Evolutionary conservation across 129 eudicot species (phyloP).

Genomic region (Gnaphalium uliginosum): DNA sequence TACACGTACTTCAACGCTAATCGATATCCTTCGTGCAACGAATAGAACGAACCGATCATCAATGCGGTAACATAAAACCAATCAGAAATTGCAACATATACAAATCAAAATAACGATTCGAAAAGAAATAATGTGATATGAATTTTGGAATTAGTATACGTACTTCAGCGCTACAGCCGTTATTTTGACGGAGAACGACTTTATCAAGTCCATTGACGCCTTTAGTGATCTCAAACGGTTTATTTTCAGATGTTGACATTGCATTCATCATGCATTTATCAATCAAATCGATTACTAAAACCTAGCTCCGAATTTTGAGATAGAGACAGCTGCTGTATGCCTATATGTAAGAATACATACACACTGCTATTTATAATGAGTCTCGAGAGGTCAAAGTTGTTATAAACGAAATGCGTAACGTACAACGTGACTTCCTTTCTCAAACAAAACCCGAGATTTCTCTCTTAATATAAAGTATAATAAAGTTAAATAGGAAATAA

Average conservation of each 20-base stretch:
- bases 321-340: slow-evolving; percentile 1
- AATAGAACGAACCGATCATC: slow-evolving; percentile 19
- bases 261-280: slow-evolving; percentile 1
- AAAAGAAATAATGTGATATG: slow-evolving; percentile 12
- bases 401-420: not conserved
- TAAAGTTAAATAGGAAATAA: no score
- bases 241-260: slow-evolving; percentile 33
- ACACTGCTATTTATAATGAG: not conserved
- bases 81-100: slow-evolving; percentile 16
- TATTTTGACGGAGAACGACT: slow-evolving; percentile 67
- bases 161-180: slow-evolving; percentile 82
- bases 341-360: slow-evolving; percentile 7
- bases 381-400: slow-evolving; percentile 18
- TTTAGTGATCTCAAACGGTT: slow-evolving; percentile 48
- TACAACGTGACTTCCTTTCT: no score
- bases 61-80: not conserved
- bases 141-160: not conserved
- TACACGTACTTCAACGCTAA: slow-evolving; percentile 60
- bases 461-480: no score
- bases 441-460: no score
- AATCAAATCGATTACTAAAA: slow-evolving; percentile 18
- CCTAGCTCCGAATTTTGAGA: slow-evolving; percentile 10
- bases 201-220: slow-evolving; percentile 87
- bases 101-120: not conserved
- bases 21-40: slow-evolving; percentile 12